Evolutionary conservation across 768 basidiomycete genomes (phyloP), one percentile per base, ranked within the genome.

Genomic region (Lyophyllum shimeji): DNA sequence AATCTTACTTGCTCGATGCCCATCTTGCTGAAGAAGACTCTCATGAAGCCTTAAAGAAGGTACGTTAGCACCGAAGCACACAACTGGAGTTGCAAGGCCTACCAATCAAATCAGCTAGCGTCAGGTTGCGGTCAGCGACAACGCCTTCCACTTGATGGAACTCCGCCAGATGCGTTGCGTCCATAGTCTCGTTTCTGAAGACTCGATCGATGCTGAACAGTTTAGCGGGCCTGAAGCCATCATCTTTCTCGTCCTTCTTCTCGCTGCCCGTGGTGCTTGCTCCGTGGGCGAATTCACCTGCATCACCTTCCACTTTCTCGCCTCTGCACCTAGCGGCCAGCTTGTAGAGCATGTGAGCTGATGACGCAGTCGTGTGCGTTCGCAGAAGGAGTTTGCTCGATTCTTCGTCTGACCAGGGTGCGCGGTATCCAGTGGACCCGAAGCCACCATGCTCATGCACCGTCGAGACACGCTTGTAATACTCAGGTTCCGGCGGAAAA

Each of bases 141-240:
- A 99, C 97, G 49, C 97, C 97, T 71, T 99, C 97, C n/a, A 99
- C 97, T 73, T 99, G 97, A 69, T 98, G 96, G 80, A 99, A 99
- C 73, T 99, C 97, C 3, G 97, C 97, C 60, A 99, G 67, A 78
- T 99, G 97, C 17, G 97, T 99, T 44, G 95, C 95, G 71, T 99
- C 97, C 82, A 93, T 92, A 0, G 97, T 93, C 73, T 99, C 97
- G 65, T 99, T 99, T 69, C 97, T 81, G 87, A 98, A 99, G 20
- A 99, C 97, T 44, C 97, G 82, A 71, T 99, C 97, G 61, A 99
- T 98, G 63, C 91, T 94, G 83, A 98, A 99, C 60, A 97, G 68
- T 66, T 98, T 97, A 34, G 92, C 92, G 6, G 95, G 92, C 56
- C 86, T 79, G 80, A 97, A 97, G 0, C 91, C 93, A 47, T 90